These are phyloP conservation scores for Calonectria honghensis DNA, from an alignment of 2,329 filamentous ascomycete genomes.

Conservation along the genomic window DNA sequence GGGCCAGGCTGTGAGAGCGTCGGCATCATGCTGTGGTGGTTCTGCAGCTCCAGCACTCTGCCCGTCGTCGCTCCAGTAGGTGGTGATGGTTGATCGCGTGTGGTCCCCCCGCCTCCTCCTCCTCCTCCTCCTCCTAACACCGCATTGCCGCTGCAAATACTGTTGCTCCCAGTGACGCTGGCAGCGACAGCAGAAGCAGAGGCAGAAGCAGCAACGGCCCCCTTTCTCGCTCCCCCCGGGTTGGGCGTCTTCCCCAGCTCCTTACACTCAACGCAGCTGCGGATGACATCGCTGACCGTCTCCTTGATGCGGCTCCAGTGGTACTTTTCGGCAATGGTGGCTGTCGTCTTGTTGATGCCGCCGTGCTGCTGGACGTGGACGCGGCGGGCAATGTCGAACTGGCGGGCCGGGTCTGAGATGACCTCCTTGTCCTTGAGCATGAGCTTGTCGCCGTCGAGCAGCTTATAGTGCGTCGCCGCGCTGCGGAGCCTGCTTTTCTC, in stretches of 20 bases:
- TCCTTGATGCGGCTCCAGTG: conserved; percentile 99
- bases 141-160: conserved; percentile 28
- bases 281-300: conserved; percentile 95
- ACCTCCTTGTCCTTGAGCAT: conserved; percentile 99
- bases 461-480: conserved; percentile 95
- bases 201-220: conserved; percentile 25
- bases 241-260: conserved; percentile 78
- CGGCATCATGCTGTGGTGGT: conserved; percentile 55
- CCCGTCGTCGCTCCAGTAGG: conserved; percentile 42
- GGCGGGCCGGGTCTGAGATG: conserved; percentile 89
- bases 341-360: conserved; percentile 98
- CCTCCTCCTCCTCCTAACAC: conserved; percentile 15
- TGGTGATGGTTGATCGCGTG: conserved; percentile 45
- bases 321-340: conserved; percentile 92
- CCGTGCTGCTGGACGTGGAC: conserved; percentile 87
- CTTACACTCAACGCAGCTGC: conserved; percentile 93
- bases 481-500: conserved; percentile 96
- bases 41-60: conserved; percentile 57
- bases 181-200: conserved; percentile 19
- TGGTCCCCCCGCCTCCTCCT: conserved; percentile 20
- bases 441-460: conserved; percentile 84
- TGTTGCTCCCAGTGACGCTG: conserved; percentile 21
- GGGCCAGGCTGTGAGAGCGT: conserved; percentile 53
- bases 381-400: conserved; percentile 90
- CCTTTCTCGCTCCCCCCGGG: conserved; percentile 54